Evolutionary conservation across 495 filamentous ascomycete species (phyloP), one percentile per base, ranked within the genome.

Genomic region (Penicillium desertorum): DNA sequence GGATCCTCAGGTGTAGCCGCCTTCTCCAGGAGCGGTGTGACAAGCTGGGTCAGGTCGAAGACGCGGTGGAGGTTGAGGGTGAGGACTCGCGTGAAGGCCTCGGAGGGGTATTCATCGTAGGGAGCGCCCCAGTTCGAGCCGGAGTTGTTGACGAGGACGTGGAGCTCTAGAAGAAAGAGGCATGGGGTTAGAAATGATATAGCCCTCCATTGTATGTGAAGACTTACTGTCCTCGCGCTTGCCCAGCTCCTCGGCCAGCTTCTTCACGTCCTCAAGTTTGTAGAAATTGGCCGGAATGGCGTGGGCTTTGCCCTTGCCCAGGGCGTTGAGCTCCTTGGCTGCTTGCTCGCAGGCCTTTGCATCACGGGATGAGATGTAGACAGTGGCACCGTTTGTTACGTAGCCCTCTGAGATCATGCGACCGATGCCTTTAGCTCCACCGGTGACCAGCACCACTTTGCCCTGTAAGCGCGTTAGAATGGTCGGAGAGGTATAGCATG

Each of bases 331-430:
- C 65, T 87, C 83, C 11, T 70, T 71, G 57, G 73, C 80, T 9
- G 84, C 84, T 57, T 82, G 53, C 23, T 83, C 81, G 63, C 84
- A 87, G 42, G 81, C 76, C 64, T 81, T 79, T 27, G 74, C 77
- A 64, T 87, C 87, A 43, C 89, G 86, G 4, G 88, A 91, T 8
- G 87, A 88, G 57, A 94, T 91, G 71, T 92, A 92, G 30, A 92
- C 89, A 39, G 84, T 90, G 17, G 90, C 89, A 39, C 90, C 89
- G 68, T 92, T 92, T 25, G 81, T 75, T 1, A 91, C 86, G 60
- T 88, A 88, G 3, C 89, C 87, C 62, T 91, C 85, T 0, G 89
- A 86, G 58, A 88, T 89, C 88, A 92, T 94, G 45, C 88, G 81
- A 59, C 87, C 87, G 62, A 90, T 87, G 30, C 87, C 87, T 60